These are phyloP conservation scores for Protomyces lactucae-debilis DNA, from an alignment of 1,139 yeast genomes.

Conservation along the genomic window DNA sequence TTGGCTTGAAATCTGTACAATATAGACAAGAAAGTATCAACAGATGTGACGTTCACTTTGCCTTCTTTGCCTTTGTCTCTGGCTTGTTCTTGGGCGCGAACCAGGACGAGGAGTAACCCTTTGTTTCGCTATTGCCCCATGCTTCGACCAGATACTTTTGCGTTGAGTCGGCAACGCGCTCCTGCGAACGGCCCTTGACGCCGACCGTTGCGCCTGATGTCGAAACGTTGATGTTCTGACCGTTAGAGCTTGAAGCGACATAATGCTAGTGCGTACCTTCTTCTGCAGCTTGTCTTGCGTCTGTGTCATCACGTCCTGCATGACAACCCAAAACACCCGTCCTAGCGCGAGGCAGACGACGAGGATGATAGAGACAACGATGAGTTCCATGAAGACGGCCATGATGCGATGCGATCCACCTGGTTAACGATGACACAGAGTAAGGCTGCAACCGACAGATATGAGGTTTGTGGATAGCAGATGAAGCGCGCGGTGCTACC, in stretches of 20 bases:
- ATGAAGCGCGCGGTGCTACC: not conserved
- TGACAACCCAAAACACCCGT: not conserved
- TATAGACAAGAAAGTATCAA: not conserved
- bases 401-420: not conserved
- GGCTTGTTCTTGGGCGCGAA: not conserved
- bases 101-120: not conserved
- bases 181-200: conserved; percentile 9
- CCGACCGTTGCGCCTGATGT: conserved; percentile 18
- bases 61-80: not conserved
- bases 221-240: conserved; percentile 3
- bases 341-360: not conserved
- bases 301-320: not conserved
- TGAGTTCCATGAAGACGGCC: not conserved
- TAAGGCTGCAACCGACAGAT: not conserved
- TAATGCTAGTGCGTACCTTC: not conserved
- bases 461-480: not conserved
- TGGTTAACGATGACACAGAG: not conserved
- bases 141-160: conserved; percentile 14
- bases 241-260: not conserved
- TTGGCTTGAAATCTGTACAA: not conserved
- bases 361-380: not conserved
- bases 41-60: not conserved
- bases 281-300: not conserved
- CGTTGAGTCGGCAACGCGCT: conserved; percentile 5
- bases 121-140: conserved; percentile 4